Base-by-base conservation (phyloP, 2,329 filamentous ascomycete species). In the Ophiostoma quercus region DNA sequence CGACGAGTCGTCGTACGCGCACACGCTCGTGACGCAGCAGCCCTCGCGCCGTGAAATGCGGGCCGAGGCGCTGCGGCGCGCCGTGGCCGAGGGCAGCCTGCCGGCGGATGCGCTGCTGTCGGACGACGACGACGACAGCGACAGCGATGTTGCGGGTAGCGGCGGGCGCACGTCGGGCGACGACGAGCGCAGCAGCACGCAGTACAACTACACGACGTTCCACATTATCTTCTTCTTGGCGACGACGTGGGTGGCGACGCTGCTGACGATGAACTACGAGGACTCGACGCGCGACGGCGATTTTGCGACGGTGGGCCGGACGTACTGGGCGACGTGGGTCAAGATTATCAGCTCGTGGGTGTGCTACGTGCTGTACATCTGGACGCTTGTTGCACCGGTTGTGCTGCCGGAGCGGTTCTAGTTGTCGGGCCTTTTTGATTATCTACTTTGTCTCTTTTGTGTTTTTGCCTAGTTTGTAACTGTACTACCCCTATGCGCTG, bases 331-430 rank as follows among this genome's bases (percentile, higher is more conserved):
- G 41, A 97, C 92, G 77, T 99, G 96, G 95, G 93, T 97, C 75
- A 99, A 99, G 87, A 98, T 99, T 79, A 89, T 97, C 69, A 96
- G 94, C 79, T 90, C 94, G 22, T 99, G 95, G 95, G 89, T 95
- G 69, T 99, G 95, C 82, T 97, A 99, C 79, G 88, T 83, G 68
- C 91, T 99, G 79, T 99, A 98, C 77, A 86, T 89, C 37, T 99
- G 95, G 95, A 97, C 92, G 22, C 79, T 99, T 75, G 84, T 96
- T 62, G 95, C 95, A 63, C 95, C 95, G 2, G 85, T 96, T 51
- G 80, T 96, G 63, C 79, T 97, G 76, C 94, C 94, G 2, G 94
- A 96, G 75, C 85, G 94, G 67, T 97, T 97, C 67, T 82, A 70
- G 57, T 8, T 25, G 9, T 57, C 34, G 3, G 3, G 34, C 3